Evolutionary conservation across 2,329 filamentous ascomycete species (phyloP), one percentile per base, ranked within the genome.

Genomic region (Ceratocystis smalleyi): DNA sequence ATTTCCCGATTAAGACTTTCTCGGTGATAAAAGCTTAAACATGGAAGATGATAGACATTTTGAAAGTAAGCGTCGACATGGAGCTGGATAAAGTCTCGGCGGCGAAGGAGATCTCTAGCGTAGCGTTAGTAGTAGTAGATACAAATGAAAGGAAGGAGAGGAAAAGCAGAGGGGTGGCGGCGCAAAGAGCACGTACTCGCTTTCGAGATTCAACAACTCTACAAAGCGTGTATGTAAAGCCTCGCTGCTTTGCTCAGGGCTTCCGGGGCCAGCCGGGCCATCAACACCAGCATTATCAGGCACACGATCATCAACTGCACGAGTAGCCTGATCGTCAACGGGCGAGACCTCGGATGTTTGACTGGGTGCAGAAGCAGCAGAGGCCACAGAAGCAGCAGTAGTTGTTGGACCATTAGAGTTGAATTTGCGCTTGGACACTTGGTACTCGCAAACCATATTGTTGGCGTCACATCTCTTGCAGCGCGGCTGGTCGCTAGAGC

Each of bases 21-120:
- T 2, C 71, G 73, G 54, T 76, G 74, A 4, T 77, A 69, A 63
- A 76, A 75, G 10, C 74, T 73, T 65, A 75, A 71, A 63, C 73
- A 74, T 4, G 75, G 75, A 27, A 76, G 70, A 65, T 71, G 73
- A 65, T 73, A 75, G 54, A 76, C 68, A 45, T 73, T 69, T 30
- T 74, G 70, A 65, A 77, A 75, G 65, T 75, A 77, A 0, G 72
- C 73, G 59, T 75, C 72, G 22, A 76, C 69, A 65, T 77, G 74
- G 19, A 69, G 70, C 43, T 73, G 61, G 15, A 77, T 68, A 43
- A 76, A 65, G n/a, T 74, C 70, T 64, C 70, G 73, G 49, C 71
- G 72, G 5, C 71, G 69, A 22, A 76, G 66, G 19, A 73, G 67
- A 59, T 74, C 71, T 59, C 74, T 74, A 40, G 67, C 19, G 5